Evolutionary conservation across 306 rosid genomes (phyloP).

Genomic region (Sindora glabra): DNA sequence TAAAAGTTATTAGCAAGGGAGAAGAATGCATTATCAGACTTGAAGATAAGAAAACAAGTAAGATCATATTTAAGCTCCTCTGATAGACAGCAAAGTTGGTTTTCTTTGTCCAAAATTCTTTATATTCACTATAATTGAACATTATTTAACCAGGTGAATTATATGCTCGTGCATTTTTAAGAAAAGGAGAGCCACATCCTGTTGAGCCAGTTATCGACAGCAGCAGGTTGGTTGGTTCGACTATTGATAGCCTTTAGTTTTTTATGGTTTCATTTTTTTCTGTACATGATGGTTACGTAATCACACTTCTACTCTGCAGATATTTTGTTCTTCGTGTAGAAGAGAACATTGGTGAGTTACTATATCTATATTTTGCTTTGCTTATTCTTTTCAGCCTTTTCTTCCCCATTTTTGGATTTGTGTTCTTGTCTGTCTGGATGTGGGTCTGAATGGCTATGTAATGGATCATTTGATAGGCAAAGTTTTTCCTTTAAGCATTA

Average conservation of each 20-base stretch:
- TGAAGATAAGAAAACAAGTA: constrained; percentile 86
- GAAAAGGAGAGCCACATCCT: constrained; percentile 91
- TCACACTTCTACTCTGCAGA: constrained; percentile 37
- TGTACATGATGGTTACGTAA: constrained; percentile 10
- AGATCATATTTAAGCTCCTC: constrained; percentile 22
- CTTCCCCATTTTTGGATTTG: neutral
- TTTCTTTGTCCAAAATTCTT: neutral
- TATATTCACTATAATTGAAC: constrained; percentile 1
- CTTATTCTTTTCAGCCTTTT: constrained; percentile 6
- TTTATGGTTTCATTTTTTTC: constrained; percentile 3
- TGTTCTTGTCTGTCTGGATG: too few species aligned
- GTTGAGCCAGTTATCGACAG: constrained; percentile 97
- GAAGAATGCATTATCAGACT: constrained; percentile 89
- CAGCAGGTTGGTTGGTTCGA: constrained; percentile 69
- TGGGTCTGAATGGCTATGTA: too few species aligned
- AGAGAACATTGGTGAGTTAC: constrained; percentile 83
- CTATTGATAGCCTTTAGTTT: constrained; percentile 8
- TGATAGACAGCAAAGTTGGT: neutral
- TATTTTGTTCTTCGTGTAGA: constrained; percentile 97
- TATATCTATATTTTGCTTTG: constrained; percentile 5
- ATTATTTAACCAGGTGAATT: constrained; percentile 66
- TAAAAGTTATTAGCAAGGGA: constrained; percentile 84
- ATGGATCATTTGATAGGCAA: too few species aligned
- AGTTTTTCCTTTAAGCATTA: too few species aligned
- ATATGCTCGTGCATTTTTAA: constrained; percentile 94